Conservation (phyloP, 2,329 filamentous ascomycete genomes). For the Macrophomina phaseolina region DNA sequence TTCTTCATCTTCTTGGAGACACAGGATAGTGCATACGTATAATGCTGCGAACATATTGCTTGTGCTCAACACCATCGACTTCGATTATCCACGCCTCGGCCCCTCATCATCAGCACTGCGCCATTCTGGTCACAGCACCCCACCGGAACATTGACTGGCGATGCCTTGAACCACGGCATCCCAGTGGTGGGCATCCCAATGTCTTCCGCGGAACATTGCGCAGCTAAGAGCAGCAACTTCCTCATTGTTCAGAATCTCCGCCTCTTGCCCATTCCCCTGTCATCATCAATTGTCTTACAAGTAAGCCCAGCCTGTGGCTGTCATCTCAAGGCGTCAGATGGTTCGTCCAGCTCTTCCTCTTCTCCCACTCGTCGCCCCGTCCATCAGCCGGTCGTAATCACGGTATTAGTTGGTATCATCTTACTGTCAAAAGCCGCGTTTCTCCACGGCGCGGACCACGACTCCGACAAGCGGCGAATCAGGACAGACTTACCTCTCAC, state of each 20-base stretch:
- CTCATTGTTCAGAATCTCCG: background rate
- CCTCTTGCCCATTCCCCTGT: background rate
- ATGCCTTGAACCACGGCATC: background rate
- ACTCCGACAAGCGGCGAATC: background rate
- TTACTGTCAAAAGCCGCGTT: background rate
- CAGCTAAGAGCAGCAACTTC: background rate
- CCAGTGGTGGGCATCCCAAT: background rate
- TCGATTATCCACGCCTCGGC: conserved; percentile 1
- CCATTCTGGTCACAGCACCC: background rate
- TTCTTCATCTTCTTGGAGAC: too few species aligned
- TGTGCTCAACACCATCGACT: conserved; percentile 18
- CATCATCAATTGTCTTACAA: background rate
- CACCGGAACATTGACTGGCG: background rate
- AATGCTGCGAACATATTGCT: background rate
- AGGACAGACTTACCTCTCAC: background rate
- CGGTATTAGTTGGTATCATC: background rate
- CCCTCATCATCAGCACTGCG: conserved; percentile 2
- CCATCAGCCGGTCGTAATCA: background rate
- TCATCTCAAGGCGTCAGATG: background rate
- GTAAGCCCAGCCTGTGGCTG: background rate
- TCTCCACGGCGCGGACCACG: background rate
- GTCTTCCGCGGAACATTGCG: background rate
- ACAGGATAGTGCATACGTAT: background rate
- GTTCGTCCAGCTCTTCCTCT: background rate
- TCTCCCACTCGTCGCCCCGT: background rate